Evolutionary conservation across 306 rosid species (phyloP), one percentile per base, ranked within the genome.

Genomic region (Elaeagnus macrophylla): DNA sequence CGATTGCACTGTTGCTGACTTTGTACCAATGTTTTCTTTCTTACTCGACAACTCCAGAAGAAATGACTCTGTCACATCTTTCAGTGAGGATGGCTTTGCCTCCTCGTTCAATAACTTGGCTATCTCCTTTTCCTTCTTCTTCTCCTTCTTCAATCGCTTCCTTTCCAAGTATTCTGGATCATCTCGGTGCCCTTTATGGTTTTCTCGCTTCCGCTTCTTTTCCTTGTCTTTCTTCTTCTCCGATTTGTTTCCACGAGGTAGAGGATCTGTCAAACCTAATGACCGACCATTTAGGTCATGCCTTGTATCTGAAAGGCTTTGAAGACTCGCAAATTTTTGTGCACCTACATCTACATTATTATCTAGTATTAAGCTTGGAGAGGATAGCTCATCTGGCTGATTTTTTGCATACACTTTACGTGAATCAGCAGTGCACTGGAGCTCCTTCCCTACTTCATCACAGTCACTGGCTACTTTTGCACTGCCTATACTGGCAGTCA

Each of bases 401-500:
- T 71, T 75, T 59, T 74, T 85, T 49, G 72, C 72, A 61, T 48
- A 72, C 65, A 78, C 88, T 66, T 78, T 67, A 67, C 94, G 79
- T 7, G 88, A 83, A 76, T 86, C 94, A 9, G 95, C 95, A 48
- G 94, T 83, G 80, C 88, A 86, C 62, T 78, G 97, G 51, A 91
- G 83, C 56, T 91, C 97, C 71, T 67, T 91, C 46, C 71, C 85
- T 15, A 78, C 50, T 52, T 84, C 97, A 35, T 84, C 91, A 59
- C 82, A 83, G 52, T 85, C 84, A 37, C 82, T 77, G 17, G 76
- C 57, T 58, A 83, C 51, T 53, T 84, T 91, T 38, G 93, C 97
- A 72, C 97, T 84, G 39, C 93, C 96, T 50, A 84, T 86, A 72
- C 97, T 91, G 61, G 93, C 96, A 64, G 96, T 91, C 96, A 91